Evolutionary conservation across 2,329 filamentous ascomycete genomes (phyloP).

Genomic region (Nemania sp.): DNA sequence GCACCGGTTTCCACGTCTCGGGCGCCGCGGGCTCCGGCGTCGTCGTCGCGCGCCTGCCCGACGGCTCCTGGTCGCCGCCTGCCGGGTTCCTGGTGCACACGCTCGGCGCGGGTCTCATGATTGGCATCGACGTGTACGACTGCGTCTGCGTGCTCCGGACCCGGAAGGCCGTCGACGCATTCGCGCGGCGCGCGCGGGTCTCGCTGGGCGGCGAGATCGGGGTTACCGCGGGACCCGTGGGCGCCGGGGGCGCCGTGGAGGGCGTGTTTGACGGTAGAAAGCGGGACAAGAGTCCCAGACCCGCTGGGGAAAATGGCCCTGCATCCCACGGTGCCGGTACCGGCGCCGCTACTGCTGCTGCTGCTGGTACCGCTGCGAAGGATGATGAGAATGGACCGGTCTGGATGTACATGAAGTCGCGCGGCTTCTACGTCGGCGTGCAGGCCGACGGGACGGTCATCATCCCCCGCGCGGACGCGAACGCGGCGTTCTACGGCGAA

Average conservation of each 20-base stretch:
- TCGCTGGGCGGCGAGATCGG: slow-evolving; percentile 80
- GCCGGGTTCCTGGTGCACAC: slow-evolving; percentile 83
- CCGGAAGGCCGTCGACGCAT: slow-evolving; percentile 73
- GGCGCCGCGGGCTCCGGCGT: slow-evolving; percentile 71
- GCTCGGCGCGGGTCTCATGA: slow-evolving; percentile 76
- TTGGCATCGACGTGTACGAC: slow-evolving; percentile 86
- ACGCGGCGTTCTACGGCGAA: slow-evolving; percentile 83
- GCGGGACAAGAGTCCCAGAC: background rate
- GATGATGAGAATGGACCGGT: slow-evolving; percentile 57
- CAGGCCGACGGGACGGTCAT: slow-evolving; percentile 87
- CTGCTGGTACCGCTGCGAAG: background rate
- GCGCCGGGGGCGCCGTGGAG: slow-evolving; percentile 75
- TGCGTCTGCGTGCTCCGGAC: slow-evolving; percentile 87
- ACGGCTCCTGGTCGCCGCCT: slow-evolving; percentile 77
- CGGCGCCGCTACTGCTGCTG: background rate
- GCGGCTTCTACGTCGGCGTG: slow-evolving; percentile 85
- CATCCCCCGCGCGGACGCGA: slow-evolving; percentile 85
- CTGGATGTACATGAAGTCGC: slow-evolving; percentile 86
- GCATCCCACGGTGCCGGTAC: background rate
- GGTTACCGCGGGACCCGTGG: slow-evolving; percentile 70
- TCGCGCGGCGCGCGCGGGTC: slow-evolving; percentile 69
- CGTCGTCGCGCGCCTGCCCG: slow-evolving; percentile 63
- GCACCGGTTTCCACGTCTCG: slow-evolving; percentile 67
- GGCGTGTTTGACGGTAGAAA: slow-evolving; percentile 47
- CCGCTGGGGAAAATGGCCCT: background rate